Percentiles rank a stretch among this genome's conserved stretches.
Conservation (phyloP, 352 stramenopile species). For the Pelagophyceae sp. region DNA sequence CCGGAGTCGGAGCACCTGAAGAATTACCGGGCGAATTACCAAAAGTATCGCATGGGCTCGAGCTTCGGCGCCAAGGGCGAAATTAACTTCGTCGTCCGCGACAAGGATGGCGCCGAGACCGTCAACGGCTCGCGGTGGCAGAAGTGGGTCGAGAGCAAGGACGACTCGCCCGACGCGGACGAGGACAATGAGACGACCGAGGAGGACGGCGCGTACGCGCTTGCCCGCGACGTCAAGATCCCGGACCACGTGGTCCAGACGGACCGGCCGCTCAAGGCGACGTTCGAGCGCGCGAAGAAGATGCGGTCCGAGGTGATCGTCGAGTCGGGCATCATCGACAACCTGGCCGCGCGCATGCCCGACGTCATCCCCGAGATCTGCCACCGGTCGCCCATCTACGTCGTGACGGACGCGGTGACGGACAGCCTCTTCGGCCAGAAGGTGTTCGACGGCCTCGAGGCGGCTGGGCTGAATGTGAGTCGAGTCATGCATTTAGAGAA, state of each 20-base stretch:
- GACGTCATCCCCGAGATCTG: conserved; percentile 22
- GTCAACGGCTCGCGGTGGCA: not conserved
- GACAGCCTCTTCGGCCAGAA: conserved; percentile 14
- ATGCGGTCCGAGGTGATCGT: conserved; percentile 22
- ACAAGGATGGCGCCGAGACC: not conserved
- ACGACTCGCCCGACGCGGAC: not conserved
- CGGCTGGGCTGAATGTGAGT: not conserved
- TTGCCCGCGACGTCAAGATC: not conserved
- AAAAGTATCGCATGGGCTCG: not conserved
- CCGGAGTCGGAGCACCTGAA: not conserved
- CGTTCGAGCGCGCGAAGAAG: not conserved
- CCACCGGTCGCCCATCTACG: conserved; percentile 20
- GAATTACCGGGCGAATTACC: not conserved
- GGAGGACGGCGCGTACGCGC: not conserved
- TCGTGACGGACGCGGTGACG: conserved; percentile 21
- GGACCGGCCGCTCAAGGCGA: not conserved
- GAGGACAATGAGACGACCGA: not conserved
- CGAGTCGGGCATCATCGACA: conserved; percentile 18
- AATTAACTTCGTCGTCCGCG: not conserved
- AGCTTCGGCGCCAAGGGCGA: not conserved
- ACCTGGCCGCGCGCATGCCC: conserved; percentile 7
- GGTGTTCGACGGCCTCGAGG: not conserved
- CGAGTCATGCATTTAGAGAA: too few species aligned
- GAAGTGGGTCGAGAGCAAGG: not conserved
- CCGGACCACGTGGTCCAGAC: not conserved